Conservation (phyloP, 805 yeast species). For the Kuraishia piskuri region DNA sequence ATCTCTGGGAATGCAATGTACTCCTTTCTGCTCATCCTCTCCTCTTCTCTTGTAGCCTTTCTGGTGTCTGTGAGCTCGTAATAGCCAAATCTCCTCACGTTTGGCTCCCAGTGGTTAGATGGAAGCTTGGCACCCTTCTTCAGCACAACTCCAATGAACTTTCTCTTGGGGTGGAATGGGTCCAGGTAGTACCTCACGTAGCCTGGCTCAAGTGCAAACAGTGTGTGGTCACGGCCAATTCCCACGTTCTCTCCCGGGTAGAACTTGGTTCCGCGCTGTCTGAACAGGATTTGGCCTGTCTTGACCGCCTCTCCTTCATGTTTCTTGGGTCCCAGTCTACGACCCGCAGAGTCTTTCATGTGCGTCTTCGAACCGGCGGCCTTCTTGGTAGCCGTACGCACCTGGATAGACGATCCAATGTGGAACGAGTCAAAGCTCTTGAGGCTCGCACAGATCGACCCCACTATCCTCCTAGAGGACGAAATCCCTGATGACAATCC, state of each 20-base stretch:
- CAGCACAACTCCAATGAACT: conserved; percentile 83
- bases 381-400: conserved; percentile 88
- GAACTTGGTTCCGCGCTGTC: conserved; percentile 92
- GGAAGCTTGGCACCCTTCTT: conserved; percentile 60
- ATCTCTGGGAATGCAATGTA: conserved; percentile 46
- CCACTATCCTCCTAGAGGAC: not conserved
- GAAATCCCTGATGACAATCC: not conserved
- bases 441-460: not conserved
- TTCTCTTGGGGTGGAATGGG: conserved; percentile 93
- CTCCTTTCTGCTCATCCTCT: conserved; percentile 61
- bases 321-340: conserved; percentile 85
- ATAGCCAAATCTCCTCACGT: conserved; percentile 77
- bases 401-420: conserved; percentile 20
- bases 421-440: not conserved
- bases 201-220: conserved; percentile 88
- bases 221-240: conserved; percentile 90
- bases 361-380: conserved; percentile 94
- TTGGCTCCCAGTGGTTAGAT: conserved; percentile 85
- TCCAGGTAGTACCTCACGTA: conserved; percentile 84
- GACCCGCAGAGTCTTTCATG: conserved; percentile 91
- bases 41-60: conserved; percentile 50
- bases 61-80: conserved; percentile 39
- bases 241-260: conserved; percentile 90
- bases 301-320: conserved; percentile 70
- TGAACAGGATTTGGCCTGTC: conserved; percentile 80